Base-by-base conservation (phyloP, 768 basidiomycete genomes). In the Nevesoporus exiguus region DNA sequence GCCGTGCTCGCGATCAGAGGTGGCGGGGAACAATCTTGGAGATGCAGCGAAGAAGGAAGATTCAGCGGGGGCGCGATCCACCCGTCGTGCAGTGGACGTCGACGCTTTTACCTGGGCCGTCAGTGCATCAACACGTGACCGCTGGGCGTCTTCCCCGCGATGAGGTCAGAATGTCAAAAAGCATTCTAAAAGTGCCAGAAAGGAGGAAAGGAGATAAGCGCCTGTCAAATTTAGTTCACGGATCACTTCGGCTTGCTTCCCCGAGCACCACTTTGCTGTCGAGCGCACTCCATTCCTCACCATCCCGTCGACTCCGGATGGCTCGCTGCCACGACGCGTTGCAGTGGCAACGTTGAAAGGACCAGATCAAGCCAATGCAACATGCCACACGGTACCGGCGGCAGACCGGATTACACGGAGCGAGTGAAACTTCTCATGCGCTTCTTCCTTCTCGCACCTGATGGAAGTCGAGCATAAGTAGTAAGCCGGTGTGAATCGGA, bases 31-130 rank as follows among this genome's bases (percentile, higher is more conserved):
- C n/a, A n/a, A n/a, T n/a, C n/a, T n/a, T n/a, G 8, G 55, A 51
- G 59, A 61, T 48, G 64, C 40, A 47, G 39, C 61, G 49, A 66
- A 58, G 59, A 66, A 56, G 59, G 61, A 56, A 64, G 42, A 44
- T 51, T 48, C 34, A 11, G 24, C 24, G 24, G 46, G 46, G 31
- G 21, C 17, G 30, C 45, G 45, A 33, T 33, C 31, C 46, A 47
- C 29, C 30, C 10, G 6, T n/a, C 17, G 3, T 1, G 6, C 46
- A 15, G 10, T 33, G 5, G 2, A 11, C 45, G 0, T 21, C 13
- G 54, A 36, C 41, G 49, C 45, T 60, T 60, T 60, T 60, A 60
- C 59, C 37, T 33, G 31, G 13, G 21, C 14, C 9, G 15, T n/a
- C 9, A 17, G 40, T 14, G 21, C 33, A 36, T n/a, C 31, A 6